Conservation (phyloP, 2,329 filamentous ascomycete genomes). For the Hypocreales sp. region DNA sequence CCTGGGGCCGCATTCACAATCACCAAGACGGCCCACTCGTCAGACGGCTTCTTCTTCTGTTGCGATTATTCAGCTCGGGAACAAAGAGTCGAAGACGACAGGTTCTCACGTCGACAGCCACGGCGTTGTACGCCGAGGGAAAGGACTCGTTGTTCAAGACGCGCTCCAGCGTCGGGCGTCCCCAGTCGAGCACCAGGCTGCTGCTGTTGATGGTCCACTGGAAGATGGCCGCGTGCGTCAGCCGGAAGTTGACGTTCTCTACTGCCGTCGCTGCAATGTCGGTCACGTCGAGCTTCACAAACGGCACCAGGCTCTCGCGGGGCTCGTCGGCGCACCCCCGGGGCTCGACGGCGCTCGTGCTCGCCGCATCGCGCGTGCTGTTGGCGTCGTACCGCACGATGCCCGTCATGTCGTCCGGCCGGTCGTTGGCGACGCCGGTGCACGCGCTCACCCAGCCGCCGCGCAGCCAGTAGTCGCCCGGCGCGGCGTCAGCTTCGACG, state of each 20-base stretch:
- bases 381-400: neutral
- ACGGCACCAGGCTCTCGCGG: neutral
- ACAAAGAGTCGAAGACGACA: no score
- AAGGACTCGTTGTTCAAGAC: slow-evolving; percentile 6
- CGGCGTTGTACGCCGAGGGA: slow-evolving; percentile 10
- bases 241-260: neutral
- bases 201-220: slow-evolving; percentile 12
- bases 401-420: neutral
- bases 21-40: no score
- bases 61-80: no score
- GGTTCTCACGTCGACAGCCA: no score
- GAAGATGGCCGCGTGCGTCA: neutral
- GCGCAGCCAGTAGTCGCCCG: slow-evolving; percentile 32
- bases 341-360: no score
- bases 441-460: neutral
- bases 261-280: neutral
- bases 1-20: no score
- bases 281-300: neutral
- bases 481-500: slow-evolving; percentile 21
- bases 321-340: slow-evolving; percentile 1
- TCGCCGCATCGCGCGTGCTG: neutral
- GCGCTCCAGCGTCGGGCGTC: slow-evolving; percentile 12
- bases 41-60: no score
- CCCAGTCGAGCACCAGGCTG: slow-evolving; percentile 15
- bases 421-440: neutral